phyloP scores from a whole-genome alignment of 192 early-diverging fungal species.

The Coemansia umbellata region DNA sequence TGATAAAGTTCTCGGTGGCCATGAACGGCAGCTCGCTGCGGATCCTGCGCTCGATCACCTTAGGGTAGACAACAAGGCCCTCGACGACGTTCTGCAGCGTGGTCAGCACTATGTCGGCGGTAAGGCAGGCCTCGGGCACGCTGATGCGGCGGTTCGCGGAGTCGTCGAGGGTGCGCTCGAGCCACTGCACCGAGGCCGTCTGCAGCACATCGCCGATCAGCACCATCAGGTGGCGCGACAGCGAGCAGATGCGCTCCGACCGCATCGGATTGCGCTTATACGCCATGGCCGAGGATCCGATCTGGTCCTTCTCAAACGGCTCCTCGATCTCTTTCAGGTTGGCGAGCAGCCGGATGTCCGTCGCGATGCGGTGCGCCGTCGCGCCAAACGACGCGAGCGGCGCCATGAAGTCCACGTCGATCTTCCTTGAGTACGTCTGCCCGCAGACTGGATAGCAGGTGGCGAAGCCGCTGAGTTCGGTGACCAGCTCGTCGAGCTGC shows the following conservation, averaged over 20 bases:
- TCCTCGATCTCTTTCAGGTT: constrained; percentile 98
- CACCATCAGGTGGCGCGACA: constrained; percentile 92
- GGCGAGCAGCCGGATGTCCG: constrained; percentile 92
- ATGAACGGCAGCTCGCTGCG: constrained; percentile 95
- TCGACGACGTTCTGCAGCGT: constrained; percentile 95
- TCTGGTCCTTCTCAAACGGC: constrained; percentile 99
- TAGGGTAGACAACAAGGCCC: constrained; percentile 95
- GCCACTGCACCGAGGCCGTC: constrained; percentile 92
- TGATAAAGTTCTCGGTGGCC: constrained; percentile 99
- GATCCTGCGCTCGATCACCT: constrained; percentile 89
- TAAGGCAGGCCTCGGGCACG: constrained; percentile 95
- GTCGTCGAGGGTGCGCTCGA: constrained; percentile 98
- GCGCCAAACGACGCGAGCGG: constrained; percentile 90
- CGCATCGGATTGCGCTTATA: constrained; percentile 99
- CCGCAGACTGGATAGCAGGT: constrained; percentile 88
- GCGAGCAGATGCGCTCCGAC: constrained; percentile 93
- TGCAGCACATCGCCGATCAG: constrained; percentile 81
- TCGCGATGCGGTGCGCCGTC: constrained; percentile 94
- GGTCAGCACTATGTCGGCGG: constrained; percentile 93
- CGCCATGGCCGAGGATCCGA: constrained; percentile 97
- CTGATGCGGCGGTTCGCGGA: constrained; percentile 94
- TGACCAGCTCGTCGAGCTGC: constrained; percentile 84
- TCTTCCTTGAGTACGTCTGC: constrained; percentile 98
- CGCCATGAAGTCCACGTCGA: constrained; percentile 88
- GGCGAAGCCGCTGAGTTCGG: constrained; percentile 81